Evolutionary conservation across 768 basidiomycete genomes (phyloP).

Genomic region (Suillus plorans): DNA sequence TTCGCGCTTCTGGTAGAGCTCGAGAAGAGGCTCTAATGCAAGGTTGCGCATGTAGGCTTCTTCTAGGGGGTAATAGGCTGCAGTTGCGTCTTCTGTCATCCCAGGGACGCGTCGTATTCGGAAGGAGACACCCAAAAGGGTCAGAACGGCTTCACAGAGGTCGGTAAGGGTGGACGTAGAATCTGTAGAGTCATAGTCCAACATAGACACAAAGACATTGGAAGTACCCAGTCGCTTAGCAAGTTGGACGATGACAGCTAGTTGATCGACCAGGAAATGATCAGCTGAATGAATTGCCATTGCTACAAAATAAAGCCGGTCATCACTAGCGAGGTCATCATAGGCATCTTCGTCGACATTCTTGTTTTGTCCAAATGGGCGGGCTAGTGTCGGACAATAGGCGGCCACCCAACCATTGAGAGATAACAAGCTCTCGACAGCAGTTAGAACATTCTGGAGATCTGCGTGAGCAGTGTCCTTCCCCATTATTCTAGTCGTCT

Average conservation of each 20-base stretch:
- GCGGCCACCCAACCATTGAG: conserved; percentile 99
- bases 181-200: conserved; percentile 94
- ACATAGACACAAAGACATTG: conserved; percentile 95
- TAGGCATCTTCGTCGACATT: conserved; percentile 71
- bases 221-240: conserved; percentile 85
- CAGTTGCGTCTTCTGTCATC: conserved; percentile 86
- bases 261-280: conserved; percentile 98
- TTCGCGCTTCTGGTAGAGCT: conserved; percentile 71
- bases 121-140: conserved; percentile 89
- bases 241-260: conserved; percentile 96
- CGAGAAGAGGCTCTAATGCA: conserved; percentile 85
- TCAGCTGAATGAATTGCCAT: conserved; percentile 97
- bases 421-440: conserved; percentile 92
- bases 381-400: conserved; percentile 85
- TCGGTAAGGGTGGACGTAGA: conserved; percentile 94
- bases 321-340: conserved; percentile 81
- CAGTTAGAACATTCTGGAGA: conserved; percentile 81
- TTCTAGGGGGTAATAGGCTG: conserved; percentile 94
- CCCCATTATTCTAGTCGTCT: conserved; percentile 59
- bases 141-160: conserved; percentile 93
- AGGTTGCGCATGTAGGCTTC: conserved; percentile 94
- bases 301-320: conserved; percentile 91
- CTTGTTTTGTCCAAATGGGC: conserved; percentile 94
- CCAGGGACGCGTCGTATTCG: conserved; percentile 87
- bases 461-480: conserved; percentile 88